These are phyloP conservation scores for Naganishia kalamii DNA, from an alignment of 768 basidiomycete genomes.

Conservation along the genomic window DNA sequence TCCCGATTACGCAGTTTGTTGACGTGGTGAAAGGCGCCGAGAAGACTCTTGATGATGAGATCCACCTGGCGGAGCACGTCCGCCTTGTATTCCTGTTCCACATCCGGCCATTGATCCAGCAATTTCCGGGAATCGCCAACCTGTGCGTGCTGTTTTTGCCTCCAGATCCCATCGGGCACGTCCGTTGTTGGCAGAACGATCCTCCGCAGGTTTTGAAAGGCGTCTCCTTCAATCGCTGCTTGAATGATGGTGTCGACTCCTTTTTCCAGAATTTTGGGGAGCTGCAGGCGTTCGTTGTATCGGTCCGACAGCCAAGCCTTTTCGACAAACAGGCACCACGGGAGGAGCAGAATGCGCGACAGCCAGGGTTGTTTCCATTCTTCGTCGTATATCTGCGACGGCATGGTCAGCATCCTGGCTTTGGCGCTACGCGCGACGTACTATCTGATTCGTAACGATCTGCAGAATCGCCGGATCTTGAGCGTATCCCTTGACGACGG, in stretches of 20 bases:
- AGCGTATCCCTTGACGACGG: conserved; percentile 1
- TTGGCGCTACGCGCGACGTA: not conserved
- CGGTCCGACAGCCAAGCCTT: conserved; percentile 18
- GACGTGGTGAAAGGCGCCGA: conserved; percentile 16
- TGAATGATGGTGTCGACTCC: conserved; percentile 5
- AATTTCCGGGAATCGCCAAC: not conserved
- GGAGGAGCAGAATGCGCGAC: conserved; percentile 16
- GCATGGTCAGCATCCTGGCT: not conserved
- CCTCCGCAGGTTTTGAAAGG: conserved; percentile 18
- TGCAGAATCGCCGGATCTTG: conserved; percentile 12
- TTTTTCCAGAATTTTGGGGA: conserved; percentile 9
- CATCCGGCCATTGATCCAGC: conserved; percentile 22
- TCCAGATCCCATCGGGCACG: conserved; percentile 12
- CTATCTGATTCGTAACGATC: conserved; percentile 19
- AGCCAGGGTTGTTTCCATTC: conserved; percentile 22
- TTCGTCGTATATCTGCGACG: not conserved
- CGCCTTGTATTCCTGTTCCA: conserved; percentile 20
- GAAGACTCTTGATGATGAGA: conserved; percentile 14
- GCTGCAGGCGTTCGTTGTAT: not conserved
- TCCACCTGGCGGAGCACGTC: conserved; percentile 19
- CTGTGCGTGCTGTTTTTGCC: not conserved
- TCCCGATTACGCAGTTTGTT: conserved; percentile 22
- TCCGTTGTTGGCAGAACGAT: conserved; percentile 16
- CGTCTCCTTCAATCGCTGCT: conserved; percentile 13
- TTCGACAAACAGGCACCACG: conserved; percentile 18